Conservation (phyloP, 345 rosid genomes). For the Camelina sativa region DNA sequence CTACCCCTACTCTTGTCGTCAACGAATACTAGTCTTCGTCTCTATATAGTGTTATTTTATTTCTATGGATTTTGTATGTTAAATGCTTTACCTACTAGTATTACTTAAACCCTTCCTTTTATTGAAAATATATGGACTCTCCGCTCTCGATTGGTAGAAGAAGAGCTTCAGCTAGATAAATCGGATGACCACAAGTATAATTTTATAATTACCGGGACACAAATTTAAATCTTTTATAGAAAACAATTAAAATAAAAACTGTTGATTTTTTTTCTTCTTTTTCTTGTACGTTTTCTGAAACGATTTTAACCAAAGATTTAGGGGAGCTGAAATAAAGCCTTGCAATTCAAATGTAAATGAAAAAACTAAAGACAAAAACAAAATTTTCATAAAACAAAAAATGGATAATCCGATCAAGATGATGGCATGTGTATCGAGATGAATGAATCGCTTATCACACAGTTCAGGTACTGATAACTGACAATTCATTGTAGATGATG, state of each 20-base stretch:
- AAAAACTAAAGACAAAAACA: not conserved
- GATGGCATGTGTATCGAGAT: not conserved
- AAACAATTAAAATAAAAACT: too few species aligned
- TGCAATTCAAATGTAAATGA: not conserved
- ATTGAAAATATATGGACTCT: not conserved
- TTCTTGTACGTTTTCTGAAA: too few species aligned
- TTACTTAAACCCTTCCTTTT: not conserved
- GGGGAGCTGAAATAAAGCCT: too few species aligned
- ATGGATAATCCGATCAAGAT: not conserved
- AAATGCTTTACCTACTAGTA: constrained; percentile 4
- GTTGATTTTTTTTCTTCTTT: too few species aligned
- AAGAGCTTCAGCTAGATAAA: not conserved
- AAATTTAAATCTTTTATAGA: not conserved
- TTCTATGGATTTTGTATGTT: constrained; percentile 25
- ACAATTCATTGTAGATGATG: not conserved
- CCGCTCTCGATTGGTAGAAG: not conserved
- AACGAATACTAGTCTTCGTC: constrained; percentile 41
- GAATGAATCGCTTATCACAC: not conserved
- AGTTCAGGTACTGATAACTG: not conserved
- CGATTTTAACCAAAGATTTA: not conserved
- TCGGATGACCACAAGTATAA: not conserved
- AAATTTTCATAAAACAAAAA: not conserved
- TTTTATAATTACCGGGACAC: not conserved
- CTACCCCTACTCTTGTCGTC: constrained; percentile 45
- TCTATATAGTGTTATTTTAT: constrained; percentile 12